Evolutionary conservation across 805 yeast genomes (phyloP).

Genomic region (Kodamaea restingae): DNA sequence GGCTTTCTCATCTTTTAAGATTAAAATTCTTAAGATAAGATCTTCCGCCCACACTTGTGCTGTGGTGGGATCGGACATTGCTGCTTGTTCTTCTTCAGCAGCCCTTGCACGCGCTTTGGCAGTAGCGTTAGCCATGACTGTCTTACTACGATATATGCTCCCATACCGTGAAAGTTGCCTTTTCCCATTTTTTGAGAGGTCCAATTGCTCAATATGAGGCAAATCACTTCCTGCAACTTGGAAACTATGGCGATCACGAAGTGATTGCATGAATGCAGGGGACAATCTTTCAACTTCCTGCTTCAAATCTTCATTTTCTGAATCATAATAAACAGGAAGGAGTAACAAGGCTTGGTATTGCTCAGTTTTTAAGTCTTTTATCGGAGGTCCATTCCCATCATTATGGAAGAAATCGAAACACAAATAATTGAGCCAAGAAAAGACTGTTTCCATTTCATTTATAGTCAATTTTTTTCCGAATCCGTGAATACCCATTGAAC

Average conservation of each 20-base stretch:
- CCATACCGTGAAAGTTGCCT: conserved; percentile 30
- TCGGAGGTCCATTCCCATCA: conserved; percentile 75
- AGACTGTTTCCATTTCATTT: conserved; percentile 62
- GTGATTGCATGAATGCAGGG: conserved; percentile 47
- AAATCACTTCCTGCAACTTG: conserved; percentile 15
- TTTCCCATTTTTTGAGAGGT: conserved; percentile 8
- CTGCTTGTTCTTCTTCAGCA: conserved; percentile 18
- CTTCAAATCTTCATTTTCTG: conserved; percentile 42
- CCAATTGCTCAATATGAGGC: conserved; percentile 6
- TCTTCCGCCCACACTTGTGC: conserved; percentile 53
- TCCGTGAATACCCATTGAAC: conserved; percentile 40
- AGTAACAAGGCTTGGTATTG: conserved; percentile 62
- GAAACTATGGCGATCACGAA: conserved; percentile 47
- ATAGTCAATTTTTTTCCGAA: conserved; percentile 54
- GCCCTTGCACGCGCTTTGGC: conserved; percentile 46
- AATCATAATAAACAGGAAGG: conserved; percentile 63
- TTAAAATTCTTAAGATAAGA: conserved; percentile 63
- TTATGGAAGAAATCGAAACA: conserved; percentile 73
- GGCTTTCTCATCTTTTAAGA: conserved; percentile 58
- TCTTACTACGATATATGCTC: conserved; percentile 57
- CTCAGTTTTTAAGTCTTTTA: conserved; percentile 56
- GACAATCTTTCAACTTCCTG: conserved; percentile 58
- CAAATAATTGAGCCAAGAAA: conserved; percentile 64
- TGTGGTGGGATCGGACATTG: conserved; percentile 37
- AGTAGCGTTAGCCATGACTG: conserved; percentile 71